phyloP scores from a whole-genome alignment of 257 asterid species.

The Ocimum tenuiflorum region DNA sequence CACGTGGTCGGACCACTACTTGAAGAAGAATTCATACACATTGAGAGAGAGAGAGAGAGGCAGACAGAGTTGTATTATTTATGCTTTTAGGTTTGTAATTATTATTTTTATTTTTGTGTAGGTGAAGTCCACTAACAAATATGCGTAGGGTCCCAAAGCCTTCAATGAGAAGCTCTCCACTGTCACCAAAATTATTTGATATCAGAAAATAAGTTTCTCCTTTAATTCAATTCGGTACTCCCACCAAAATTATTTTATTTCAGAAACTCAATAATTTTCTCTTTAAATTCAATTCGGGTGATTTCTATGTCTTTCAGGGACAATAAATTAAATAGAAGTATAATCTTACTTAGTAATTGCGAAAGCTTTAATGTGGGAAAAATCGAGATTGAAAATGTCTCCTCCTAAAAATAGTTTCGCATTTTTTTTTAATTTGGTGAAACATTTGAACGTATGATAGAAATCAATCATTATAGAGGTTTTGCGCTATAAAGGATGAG shows the following conservation, averaged over 20 bases:
- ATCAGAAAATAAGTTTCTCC: neutral
- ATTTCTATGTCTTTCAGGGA: neutral
- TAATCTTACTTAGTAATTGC: neutral
- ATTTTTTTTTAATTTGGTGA: no score
- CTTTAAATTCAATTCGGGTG: neutral
- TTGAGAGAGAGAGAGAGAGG: conserved; percentile 15
- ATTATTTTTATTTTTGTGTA: neutral
- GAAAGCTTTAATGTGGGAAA: neutral
- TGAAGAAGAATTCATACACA: conserved; percentile 16
- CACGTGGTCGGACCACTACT: conserved; percentile 33
- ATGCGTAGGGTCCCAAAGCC: conserved; percentile 5
- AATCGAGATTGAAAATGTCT: neutral
- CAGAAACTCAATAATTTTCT: neutral
- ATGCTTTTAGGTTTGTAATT: neutral
- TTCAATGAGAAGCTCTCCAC: neutral
- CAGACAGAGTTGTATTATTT: neutral
- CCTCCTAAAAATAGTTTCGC: neutral
- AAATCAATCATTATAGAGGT: no score
- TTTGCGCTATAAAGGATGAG: no score
- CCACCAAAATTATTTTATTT: neutral
- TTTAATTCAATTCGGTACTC: neutral
- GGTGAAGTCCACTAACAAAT: neutral
- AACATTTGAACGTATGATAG: no score
- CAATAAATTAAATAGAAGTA: neutral
- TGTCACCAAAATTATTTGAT: neutral